phyloP scores from a whole-genome alignment of 2,329 filamentous ascomycete genomes.

The Periconia sp. region DNA sequence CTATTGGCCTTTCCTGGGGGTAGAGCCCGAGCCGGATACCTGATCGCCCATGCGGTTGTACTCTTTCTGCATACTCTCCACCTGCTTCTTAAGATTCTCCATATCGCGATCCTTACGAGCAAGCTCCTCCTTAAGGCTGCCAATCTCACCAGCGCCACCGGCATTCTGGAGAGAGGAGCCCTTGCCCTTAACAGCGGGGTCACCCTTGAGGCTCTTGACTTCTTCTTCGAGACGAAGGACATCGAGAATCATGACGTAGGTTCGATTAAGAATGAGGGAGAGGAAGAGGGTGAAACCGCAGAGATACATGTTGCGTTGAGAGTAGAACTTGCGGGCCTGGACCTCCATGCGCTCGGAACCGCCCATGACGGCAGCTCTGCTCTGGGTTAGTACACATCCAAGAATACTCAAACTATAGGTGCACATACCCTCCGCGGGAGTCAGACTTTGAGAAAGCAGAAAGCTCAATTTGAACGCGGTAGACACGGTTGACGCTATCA shows the following conservation, averaged over 20 bases:
- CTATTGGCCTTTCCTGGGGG: slow-evolving; percentile 63
- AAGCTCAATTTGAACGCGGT: slow-evolving; percentile 92
- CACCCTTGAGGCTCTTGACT: slow-evolving; percentile 80
- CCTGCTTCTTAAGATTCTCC: slow-evolving; percentile 90
- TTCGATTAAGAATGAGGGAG: slow-evolving; percentile 97
- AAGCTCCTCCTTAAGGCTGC: slow-evolving; percentile 68
- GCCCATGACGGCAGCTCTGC: slow-evolving; percentile 72
- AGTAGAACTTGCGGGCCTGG: slow-evolving; percentile 99
- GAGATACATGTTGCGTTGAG: slow-evolving; percentile 99
- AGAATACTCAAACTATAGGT: background rate
- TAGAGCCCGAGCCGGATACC: slow-evolving; percentile 63
- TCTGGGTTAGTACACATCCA: slow-evolving; percentile 15
- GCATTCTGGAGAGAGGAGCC: slow-evolving; percentile 72
- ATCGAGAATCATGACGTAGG: slow-evolving; percentile 96
- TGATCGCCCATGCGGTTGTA: slow-evolving; percentile 87
- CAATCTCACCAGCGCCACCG: slow-evolving; percentile 78
- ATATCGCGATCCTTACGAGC: slow-evolving; percentile 81
- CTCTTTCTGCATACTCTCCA: slow-evolving; percentile 79
- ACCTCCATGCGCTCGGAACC: slow-evolving; percentile 95
- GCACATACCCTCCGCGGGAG: slow-evolving; percentile 57
- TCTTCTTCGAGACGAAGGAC: slow-evolving; percentile 91
- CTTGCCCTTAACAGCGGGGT: slow-evolving; percentile 65
- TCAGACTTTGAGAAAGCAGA: slow-evolving; percentile 71
- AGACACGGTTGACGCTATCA: slow-evolving; percentile 95
- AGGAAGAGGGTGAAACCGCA: slow-evolving; percentile 99